These are phyloP conservation scores for Thecamonas trahens DNA, from an alignment of 78 protist genomes.

Conservation along the genomic window DNA sequence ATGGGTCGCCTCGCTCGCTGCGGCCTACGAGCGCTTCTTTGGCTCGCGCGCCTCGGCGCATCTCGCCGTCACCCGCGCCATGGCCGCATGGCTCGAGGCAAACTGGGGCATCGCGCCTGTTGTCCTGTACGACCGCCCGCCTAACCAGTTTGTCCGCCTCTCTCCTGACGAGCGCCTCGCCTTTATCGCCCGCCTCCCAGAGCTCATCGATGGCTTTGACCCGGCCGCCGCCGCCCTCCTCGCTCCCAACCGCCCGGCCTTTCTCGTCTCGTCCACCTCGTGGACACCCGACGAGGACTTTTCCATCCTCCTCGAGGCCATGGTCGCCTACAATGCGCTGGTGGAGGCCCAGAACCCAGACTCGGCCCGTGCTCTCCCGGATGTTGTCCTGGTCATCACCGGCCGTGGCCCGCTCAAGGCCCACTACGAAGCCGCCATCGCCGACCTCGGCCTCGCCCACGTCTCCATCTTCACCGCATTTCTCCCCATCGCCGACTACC, in stretches of 20 bases:
- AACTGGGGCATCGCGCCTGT: neutral
- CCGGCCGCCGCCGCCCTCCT: neutral
- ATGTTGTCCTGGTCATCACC: slow-evolving; percentile 32
- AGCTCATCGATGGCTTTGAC: neutral
- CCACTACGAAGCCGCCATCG: slow-evolving; percentile 16
- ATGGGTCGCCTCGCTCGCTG: neutral
- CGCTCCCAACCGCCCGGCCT: neutral
- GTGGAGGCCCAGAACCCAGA: neutral
- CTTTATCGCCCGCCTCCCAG: neutral
- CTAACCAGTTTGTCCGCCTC: neutral
- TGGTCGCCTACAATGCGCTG: slow-evolving; percentile 22
- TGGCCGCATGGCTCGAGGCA: slow-evolving; percentile 1
- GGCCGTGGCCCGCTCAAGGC: slow-evolving; percentile 77
- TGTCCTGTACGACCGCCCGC: slow-evolving; percentile 24
- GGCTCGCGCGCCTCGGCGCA: slow-evolving; percentile 4
- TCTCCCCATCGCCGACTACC: slow-evolving; percentile 60
- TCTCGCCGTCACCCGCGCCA: slow-evolving; percentile 26
- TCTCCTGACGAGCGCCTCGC: neutral
- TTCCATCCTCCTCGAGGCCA: slow-evolving; percentile 49
- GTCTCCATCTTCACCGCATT: slow-evolving; percentile 46
- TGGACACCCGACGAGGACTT: slow-evolving; percentile 92
- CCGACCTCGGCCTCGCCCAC: neutral
- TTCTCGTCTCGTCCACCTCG: slow-evolving; percentile 58
- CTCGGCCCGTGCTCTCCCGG: neutral
- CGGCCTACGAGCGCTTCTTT: neutral